Evolutionary conservation across 1,139 yeast genomes (phyloP).

Genomic region (Lodderomyces orthopsilosis): DNA sequence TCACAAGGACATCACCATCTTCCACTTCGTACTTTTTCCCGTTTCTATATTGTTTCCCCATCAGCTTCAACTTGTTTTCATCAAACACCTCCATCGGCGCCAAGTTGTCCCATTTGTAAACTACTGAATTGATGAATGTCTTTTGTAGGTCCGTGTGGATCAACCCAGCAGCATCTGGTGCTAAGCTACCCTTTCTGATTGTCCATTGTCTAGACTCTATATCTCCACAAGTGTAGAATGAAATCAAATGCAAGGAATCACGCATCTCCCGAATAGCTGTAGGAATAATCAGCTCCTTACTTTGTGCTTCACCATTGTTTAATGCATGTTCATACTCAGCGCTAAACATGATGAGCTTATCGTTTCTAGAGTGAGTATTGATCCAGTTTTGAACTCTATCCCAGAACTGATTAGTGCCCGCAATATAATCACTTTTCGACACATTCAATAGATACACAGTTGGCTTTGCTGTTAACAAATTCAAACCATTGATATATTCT

Average conservation of each 20-base stretch:
- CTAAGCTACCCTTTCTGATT: constrained; percentile 69
- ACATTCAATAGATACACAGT: constrained; percentile 62
- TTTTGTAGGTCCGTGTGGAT: constrained; percentile 86
- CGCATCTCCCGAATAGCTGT: constrained; percentile 62
- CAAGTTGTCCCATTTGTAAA: constrained; percentile 78
- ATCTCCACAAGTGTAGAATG: constrained; percentile 90
- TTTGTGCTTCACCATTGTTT: constrained; percentile 19
- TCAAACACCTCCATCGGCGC: constrained; percentile 34
- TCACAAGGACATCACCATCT: constrained; percentile 73
- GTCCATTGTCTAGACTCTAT: constrained; percentile 94
- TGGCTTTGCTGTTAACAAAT: constrained; percentile 70
- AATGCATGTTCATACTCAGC: constrained; percentile 56
- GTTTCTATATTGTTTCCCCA: constrained; percentile 52
- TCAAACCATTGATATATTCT: constrained; percentile 54
- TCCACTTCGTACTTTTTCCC: constrained; percentile 74
- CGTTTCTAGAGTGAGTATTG: constrained; percentile 51
- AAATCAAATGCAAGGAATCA: constrained; percentile 62
- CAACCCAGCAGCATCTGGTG: constrained; percentile 92
- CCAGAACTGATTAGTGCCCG: constrained; percentile 44
- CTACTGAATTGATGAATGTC: constrained; percentile 82
- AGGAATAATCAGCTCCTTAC: constrained; percentile 38
- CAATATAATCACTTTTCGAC: constrained; percentile 50
- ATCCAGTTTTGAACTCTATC: constrained; percentile 51
- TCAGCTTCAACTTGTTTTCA: constrained; percentile 42
- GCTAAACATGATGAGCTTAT: constrained; percentile 54